Base-by-base conservation (phyloP, 2,329 filamentous ascomycete species). In the Coniosporium uncinatum region DNA sequence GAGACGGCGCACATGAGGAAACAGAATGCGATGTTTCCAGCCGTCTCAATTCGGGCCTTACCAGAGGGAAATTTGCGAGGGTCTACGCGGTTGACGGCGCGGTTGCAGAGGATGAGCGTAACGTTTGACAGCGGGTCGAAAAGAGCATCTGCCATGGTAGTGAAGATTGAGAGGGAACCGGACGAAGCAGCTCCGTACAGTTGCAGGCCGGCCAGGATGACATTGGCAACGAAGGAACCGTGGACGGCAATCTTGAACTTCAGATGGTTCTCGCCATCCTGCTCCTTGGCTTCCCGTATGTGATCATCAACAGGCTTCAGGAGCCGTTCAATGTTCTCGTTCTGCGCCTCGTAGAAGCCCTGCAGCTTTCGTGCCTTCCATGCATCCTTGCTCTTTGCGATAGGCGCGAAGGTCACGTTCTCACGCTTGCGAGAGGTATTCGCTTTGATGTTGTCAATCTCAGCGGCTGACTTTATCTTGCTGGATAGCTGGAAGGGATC, bases 1-100 rank as follows among this genome's bases (percentile, higher is more conserved):
- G 89, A 95, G 5, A 97, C 91, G 8, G 88, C 73, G 17, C 83
- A 89, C 93, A 98, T 97, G 52, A 98, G 73, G 63, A 95, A 95
- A 65, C 89, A 95, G 64, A 98, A 98, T 45, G 85, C 81, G 49
- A 97, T 96, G 57, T 97, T 98, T 40, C 93, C 93, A 0, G 90
- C 87, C 0, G 90, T 97, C 65, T 97, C 91, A 47, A 98, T 86
- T 22, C 93, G 83, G 4, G 90, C 89, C 62, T 95, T 96, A 48
- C 91, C 91, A 0, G 86, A 89, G 0, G 91, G 91, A 58, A 95
- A 98, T 36, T 85, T 84, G 39, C 82, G 79, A 2, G 86, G 78
- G 54, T 98, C 89, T 31, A 97, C 91, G 40, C 79, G 81, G 53
- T 85, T 85, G 50, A 96, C 88, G 38, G 93, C 91, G 38, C 91